phyloP scores from a whole-genome alignment of 805 yeast species.

The Cyberlindnera mrakii region DNA sequence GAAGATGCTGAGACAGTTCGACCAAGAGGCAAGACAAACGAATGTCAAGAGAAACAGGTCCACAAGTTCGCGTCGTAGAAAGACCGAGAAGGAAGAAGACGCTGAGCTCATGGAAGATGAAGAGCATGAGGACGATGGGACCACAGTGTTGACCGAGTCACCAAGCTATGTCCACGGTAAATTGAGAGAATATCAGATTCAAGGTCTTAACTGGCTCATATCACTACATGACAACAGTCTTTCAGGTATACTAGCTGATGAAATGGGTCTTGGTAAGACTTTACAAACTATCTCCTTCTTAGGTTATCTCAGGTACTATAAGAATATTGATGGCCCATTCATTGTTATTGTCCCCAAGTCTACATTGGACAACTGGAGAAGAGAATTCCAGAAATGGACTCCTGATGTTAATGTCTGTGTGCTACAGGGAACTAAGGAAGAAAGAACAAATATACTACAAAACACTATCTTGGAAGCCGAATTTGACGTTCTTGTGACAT shows the following conservation, averaged over 20 bases:
- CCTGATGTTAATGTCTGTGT: conserved; percentile 87
- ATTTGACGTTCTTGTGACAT: conserved; percentile 86
- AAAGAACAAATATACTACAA: conserved; percentile 55
- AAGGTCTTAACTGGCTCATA: conserved; percentile 93
- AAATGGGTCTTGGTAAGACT: conserved; percentile 97
- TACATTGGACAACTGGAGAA: conserved; percentile 91
- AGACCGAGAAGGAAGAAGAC: conserved; percentile 94
- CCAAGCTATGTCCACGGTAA: conserved; percentile 75
- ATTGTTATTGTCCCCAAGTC: conserved; percentile 92
- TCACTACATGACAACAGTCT: conserved; percentile 81
- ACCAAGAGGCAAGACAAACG: conserved; percentile 38
- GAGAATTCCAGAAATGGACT: conserved; percentile 94
- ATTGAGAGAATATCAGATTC: conserved; percentile 87
- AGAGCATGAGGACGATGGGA: conserved; percentile 54
- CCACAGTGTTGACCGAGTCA: conserved; percentile 78
- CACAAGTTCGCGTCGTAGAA: conserved; percentile 52
- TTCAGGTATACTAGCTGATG: conserved; percentile 94
- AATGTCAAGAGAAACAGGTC: conserved; percentile 18
- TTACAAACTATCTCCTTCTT: conserved; percentile 89
- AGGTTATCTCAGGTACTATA: conserved; percentile 78
- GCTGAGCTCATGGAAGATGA: conserved; percentile 85
- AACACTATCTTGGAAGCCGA: conserved; percentile 59
- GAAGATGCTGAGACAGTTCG: conserved; percentile 51
- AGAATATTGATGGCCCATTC: conserved; percentile 82
- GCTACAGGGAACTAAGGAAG: conserved; percentile 86